Percentiles rank a stretch among this genome's conserved stretches.
Evolutionary conservation across 75 land plant species (phyloP).

Genomic region (Pinus taeda): DNA sequence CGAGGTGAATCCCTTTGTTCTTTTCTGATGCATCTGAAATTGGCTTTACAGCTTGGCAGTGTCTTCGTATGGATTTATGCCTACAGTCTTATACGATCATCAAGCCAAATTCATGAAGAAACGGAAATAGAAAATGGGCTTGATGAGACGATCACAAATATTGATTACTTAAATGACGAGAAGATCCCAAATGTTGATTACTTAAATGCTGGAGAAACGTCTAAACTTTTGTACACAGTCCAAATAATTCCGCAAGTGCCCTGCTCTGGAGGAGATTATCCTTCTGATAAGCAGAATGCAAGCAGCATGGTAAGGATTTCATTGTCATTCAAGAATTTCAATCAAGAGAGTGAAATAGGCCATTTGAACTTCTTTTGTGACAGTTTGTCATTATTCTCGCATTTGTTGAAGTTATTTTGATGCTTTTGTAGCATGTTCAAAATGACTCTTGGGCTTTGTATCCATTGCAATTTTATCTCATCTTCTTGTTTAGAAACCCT

Average conservation of each 20-base stretch:
- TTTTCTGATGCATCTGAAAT: neutral
- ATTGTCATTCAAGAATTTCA: neutral
- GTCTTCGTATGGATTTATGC: slow-evolving; percentile 74
- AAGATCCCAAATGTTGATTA: slow-evolving; percentile 9
- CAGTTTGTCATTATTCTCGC: no score
- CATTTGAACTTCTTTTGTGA: neutral
- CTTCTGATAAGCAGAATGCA: neutral
- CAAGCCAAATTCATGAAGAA: neutral
- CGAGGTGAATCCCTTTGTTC: no score
- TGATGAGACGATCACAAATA: slow-evolving; percentile 2
- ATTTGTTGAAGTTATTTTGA: no score
- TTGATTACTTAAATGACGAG: slow-evolving; percentile 1
- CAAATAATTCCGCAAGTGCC: neutral
- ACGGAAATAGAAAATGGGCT: neutral
- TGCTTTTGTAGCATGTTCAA: no score
- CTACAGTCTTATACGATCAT: slow-evolving; percentile 22
- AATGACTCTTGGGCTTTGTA: no score
- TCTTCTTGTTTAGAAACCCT: no score
- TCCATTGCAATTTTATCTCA: no score
- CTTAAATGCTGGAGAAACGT: neutral
- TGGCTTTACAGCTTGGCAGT: slow-evolving; percentile 61
- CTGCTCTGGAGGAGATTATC: neutral
- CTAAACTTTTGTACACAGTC: neutral
- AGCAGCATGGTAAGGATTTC: neutral
- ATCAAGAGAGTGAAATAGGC: neutral